Conservation (phyloP, 2,329 filamentous ascomycete genomes). For the Trichoderma endophyticum region DNA sequence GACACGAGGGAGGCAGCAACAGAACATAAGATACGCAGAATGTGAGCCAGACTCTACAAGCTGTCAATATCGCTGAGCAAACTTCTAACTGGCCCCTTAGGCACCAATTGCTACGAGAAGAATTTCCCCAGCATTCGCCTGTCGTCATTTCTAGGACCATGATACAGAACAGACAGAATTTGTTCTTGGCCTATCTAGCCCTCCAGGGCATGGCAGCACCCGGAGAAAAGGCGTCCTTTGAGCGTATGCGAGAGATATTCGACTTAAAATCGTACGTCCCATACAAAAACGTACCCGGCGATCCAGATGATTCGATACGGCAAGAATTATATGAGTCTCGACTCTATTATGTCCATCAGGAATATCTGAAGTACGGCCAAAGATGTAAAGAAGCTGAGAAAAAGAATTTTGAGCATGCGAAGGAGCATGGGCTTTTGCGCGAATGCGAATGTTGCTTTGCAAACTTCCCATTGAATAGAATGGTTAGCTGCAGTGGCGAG, state of each 20-base stretch:
- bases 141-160: constrained; percentile 20
- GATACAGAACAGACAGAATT: constrained; percentile 10
- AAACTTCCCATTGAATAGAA: constrained; percentile 62
- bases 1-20: not conserved
- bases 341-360: constrained; percentile 1
- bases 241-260: not conserved
- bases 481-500: constrained; percentile 63
- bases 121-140: constrained; percentile 25
- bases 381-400: constrained; percentile 29
- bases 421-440: constrained; percentile 48
- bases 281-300: not conserved
- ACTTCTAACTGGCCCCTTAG: not conserved
- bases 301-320: constrained; percentile 18
- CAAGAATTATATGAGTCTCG: constrained; percentile 26
- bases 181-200: constrained; percentile 23
- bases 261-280: not conserved
- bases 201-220: not conserved
- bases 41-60: not conserved
- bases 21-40: not conserved
- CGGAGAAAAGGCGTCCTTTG: not conserved
- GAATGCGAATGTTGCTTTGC: constrained; percentile 75
- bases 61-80: not conserved
- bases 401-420: constrained; percentile 41
- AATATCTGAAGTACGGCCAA: constrained; percentile 25
- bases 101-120: constrained; percentile 3